Base-by-base conservation (phyloP, 441 rosid species). In the Arabidopsis lyrata region DNA sequence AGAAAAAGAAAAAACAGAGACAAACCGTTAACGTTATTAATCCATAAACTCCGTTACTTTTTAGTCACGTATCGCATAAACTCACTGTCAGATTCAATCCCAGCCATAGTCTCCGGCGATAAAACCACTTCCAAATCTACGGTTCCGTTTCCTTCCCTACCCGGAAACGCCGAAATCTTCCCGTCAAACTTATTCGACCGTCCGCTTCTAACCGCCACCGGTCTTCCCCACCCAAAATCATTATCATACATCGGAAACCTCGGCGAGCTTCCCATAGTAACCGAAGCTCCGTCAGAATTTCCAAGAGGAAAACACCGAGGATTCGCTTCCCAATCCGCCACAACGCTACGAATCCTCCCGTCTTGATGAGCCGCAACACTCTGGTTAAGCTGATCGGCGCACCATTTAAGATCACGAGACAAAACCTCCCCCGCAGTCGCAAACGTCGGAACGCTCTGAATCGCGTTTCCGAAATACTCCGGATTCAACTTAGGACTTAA, bases 191-290 rank as follows among this genome's bases (percentile, higher is more conserved):
- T 88, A 50, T 88, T 85, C 1, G 89, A 82, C 35, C 79, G 53
- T 0, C 93, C 93, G 47, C 91, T 88, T 53, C 93, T 75, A 5
- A 88, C 83, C 0, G 93, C 91, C 80, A 88, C 57, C 0, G 93
- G 91, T 54, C 77, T 75, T 1, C 93, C 93, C 93, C 90, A 87
- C 4, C 93, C 93, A 45, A 88, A 86, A 62, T 88, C 88, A 48
- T 88, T 88, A 48, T 85, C 90, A 41, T 80, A 88, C 91, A 86
- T 88, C 3, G 89, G 89, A 18, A 86, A 88, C 68, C 93, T 77
- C 68, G 89, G 90, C 7, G 93, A 88, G 71, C 89, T 85, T 36
- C 93, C 93, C 88, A 88, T 86, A 15, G 89, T 88, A 32, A 88
- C 74, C 52, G 80, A 70, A 6, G 87, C 91, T 31, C 87, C 91